Evolutionary conservation across 2,329 filamentous ascomycete genomes (phyloP), one percentile per base, ranked within the genome.

Genomic region (Coniella vitis): DNA sequence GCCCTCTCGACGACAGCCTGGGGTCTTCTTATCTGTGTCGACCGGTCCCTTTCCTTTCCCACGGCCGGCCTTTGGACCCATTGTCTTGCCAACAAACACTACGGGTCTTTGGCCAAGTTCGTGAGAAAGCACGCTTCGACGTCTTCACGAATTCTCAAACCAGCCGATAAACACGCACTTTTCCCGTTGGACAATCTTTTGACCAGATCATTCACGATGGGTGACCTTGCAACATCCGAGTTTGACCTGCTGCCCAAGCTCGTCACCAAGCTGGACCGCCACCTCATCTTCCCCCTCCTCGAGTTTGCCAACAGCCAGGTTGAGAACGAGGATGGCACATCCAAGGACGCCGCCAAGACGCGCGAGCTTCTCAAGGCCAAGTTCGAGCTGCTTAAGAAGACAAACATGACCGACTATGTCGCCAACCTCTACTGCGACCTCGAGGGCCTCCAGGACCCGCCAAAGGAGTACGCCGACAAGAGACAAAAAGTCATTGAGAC

Each of bases 331-430:
- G 79, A 77, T 61, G 74, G 76, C 52, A 68, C 71, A 48, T 67
- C 66, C 38, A 69, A 75, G 67, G 74, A 79, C 53, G 72, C 73
- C 54, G 69, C 65, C 35, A 70, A 77, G 69, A 70, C 79, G 48
- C 75, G 75, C 61, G 84, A 90, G 67, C 84, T 95, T 61, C 84
- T 85, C 55, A 81, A 86, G 65, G 83, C 90, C 61, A 95, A 95
- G 71, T 95, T 91, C 69, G 85, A 91, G 71, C 83, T 98, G 51
- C 82, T 98, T 59, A 91, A 95, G 74, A 84, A 90, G 68, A 97
- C 93, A 63, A 96, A 97, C 77, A 98, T 98, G 93, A 93, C 86
- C 62, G 93, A 98, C 71, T 98, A 95, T 67, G 88, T 97, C 47
- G 90, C 90, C 63, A 87, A 85, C 63, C 75, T 98, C 58, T 89